These are phyloP conservation scores for Termitomyces sp. DNA, from an alignment of 768 basidiomycete genomes.

Conservation along the genomic window DNA sequence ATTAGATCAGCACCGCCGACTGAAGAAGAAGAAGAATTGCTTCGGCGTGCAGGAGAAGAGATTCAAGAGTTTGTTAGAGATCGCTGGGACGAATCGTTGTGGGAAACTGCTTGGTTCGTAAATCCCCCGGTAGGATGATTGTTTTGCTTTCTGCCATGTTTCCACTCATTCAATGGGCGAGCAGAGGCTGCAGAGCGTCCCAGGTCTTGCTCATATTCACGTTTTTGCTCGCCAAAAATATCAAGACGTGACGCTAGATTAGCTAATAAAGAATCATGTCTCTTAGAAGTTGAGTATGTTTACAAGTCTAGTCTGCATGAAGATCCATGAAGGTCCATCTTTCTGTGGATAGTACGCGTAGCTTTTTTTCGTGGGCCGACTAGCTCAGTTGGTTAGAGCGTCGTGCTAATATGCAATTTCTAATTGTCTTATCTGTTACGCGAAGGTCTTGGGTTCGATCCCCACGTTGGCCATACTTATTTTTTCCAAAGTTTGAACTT, in stretches of 20 bases:
- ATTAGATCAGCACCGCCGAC: constrained; percentile 45
- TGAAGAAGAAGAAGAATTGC: constrained; percentile 44
- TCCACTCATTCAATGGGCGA: background rate
- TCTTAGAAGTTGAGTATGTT: background rate
- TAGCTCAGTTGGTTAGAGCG: constrained; percentile 94
- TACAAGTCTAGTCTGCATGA: too few relatives aligned
- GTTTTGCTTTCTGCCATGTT: background rate
- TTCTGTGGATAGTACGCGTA: too few relatives aligned
- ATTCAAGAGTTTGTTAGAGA: constrained; percentile 58
- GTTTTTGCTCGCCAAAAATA: constrained; percentile 67
- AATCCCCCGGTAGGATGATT: constrained; percentile 69
- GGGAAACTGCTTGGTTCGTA: constrained; percentile 92
- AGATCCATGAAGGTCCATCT: too few relatives aligned
- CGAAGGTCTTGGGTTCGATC: constrained; percentile 69
- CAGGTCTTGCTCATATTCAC: constrained; percentile 78
- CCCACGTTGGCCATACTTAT: constrained; percentile 42
- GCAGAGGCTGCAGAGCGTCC: constrained; percentile 79
- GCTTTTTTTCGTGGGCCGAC: too few relatives aligned
- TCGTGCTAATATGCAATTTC: constrained; percentile 90
- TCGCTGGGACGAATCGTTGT: constrained; percentile 65
- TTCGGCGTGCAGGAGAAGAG: constrained; percentile 47
- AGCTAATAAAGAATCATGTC: background rate
- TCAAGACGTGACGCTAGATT: background rate
- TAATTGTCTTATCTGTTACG: too few relatives aligned
- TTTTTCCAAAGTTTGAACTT: too few relatives aligned